Base-by-base conservation (phyloP, 176 grass and related monocot species). In the Avena eriantha region DNA sequence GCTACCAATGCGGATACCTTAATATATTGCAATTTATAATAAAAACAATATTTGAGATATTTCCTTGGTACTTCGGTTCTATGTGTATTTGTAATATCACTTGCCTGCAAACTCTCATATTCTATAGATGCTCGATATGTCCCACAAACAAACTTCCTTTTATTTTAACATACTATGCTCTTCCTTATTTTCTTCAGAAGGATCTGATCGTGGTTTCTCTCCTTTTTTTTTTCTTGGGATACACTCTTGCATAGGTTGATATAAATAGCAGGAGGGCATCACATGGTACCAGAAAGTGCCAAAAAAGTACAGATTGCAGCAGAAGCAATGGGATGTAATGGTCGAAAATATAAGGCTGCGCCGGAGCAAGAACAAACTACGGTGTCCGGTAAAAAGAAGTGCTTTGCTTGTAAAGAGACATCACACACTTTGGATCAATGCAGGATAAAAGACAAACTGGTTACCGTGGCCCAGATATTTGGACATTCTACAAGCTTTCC, bases 401-500 rank as follows among this genome's bases (percentile, higher is more conserved):
- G 71, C 0, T 86, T 90, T 82, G 88, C 83, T 48, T 90, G 88
- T 60, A 69, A 86, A 10, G 71, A 53, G 7, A 81, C 49, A 82
- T 86, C 83, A 11, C 88, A 82, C 61, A 77, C 10, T 57, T 69
- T 90, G 83, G 88, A 82, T 31, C 19, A 77, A 29, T 90, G 88
- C 50, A 77, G 16, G 24, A 86, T 50, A 51, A 90, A 86, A 68
- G 17, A 69, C 16, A 86, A 77, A 15, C 49, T 82, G 22, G 78
- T 69, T 69, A 13, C 39, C 77, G 41, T 16, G 1, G 11, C 78
- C 39, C 83, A 70, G 10, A n/a, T 70, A 43, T 90, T 70, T 77
- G 88, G 60, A n/a, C 84, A 86, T 86, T 74, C 71, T 59, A 90
- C 88, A 86, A 81, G 79, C 22, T 49, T 60, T 29, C 88, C 78